Conservation (phyloP, 805 yeast species). For the Ogataea thermomethanolica region DNA sequence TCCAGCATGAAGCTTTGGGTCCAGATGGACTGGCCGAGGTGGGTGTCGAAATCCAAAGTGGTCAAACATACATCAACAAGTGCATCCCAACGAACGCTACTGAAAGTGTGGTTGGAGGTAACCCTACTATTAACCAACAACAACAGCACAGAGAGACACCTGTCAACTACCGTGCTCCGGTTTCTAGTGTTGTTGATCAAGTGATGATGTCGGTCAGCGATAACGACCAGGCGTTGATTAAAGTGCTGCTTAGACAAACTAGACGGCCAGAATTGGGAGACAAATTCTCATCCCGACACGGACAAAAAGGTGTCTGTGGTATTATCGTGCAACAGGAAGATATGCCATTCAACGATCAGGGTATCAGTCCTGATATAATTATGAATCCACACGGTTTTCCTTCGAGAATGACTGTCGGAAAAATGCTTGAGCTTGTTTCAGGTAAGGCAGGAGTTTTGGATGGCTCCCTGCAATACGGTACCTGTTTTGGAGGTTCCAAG, state of each 20-base stretch:
- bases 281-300: slow-evolving; percentile 95
- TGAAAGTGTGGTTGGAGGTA: slow-evolving; percentile 52
- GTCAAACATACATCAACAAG: slow-evolving; percentile 92
- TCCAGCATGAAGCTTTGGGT: slow-evolving; percentile 83
- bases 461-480: slow-evolving; percentile 91
- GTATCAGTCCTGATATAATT: slow-evolving; percentile 90
- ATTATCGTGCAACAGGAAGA: slow-evolving; percentile 96
- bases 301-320: slow-evolving; percentile 99
- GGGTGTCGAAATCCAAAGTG: slow-evolving; percentile 84
- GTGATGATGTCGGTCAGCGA: slow-evolving; percentile 97
- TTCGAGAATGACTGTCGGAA: slow-evolving; percentile 99
- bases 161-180: slow-evolving; percentile 89
- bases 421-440: slow-evolving; percentile 92
- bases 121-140: slow-evolving; percentile 26
- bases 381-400: slow-evolving; percentile 99
- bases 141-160: slow-evolving; percentile 84
- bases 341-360: slow-evolving; percentile 90
- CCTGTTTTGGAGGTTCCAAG: slow-evolving; percentile 98
- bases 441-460: slow-evolving; percentile 97
- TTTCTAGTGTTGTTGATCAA: slow-evolving; percentile 91
- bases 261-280: slow-evolving; percentile 98
- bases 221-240: slow-evolving; percentile 89
- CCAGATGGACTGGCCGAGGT: slow-evolving; percentile 97
- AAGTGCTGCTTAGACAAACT: slow-evolving; percentile 89
- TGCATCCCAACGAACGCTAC: slow-evolving; percentile 86